These are phyloP conservation scores for Penstemon eatonii DNA, from an alignment of 257 asterid genomes.

Conservation along the genomic window DNA sequence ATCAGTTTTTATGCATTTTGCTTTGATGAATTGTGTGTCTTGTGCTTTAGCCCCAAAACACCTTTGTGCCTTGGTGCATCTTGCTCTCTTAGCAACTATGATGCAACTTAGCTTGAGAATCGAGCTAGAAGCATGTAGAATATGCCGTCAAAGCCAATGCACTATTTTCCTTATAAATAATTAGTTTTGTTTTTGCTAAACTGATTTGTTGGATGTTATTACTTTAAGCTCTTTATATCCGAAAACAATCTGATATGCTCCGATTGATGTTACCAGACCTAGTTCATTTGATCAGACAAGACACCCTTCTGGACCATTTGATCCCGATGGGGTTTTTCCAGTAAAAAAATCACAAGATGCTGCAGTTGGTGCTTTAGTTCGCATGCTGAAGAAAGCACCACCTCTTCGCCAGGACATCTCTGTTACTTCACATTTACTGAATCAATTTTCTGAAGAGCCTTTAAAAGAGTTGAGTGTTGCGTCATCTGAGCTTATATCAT, in stretches of 20 bases:
- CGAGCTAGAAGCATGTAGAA: not conserved
- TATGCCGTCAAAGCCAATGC: not conserved
- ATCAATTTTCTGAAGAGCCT: constrained; percentile 27
- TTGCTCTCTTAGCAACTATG: too few relatives aligned
- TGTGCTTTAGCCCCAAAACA: too few relatives aligned
- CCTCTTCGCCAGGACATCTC: constrained; percentile 55
- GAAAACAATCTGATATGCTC: constrained; percentile 26
- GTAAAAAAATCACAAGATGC: constrained; percentile 59
- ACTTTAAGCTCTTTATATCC: constrained; percentile 1
- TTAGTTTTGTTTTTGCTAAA: not conserved
- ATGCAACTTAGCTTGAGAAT: not conserved
- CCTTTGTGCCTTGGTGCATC: too few relatives aligned
- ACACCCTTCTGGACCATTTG: constrained; percentile 34
- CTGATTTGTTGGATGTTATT: constrained; percentile 3
- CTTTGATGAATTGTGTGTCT: too few relatives aligned
- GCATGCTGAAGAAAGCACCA: constrained; percentile 73
- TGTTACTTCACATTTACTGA: constrained; percentile 28
- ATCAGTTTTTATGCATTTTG: too few relatives aligned
- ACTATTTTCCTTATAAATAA: not conserved
- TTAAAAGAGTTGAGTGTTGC: constrained; percentile 28
- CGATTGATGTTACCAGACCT: constrained; percentile 38
- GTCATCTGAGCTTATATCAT: constrained; percentile 39
- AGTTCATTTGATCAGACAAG: constrained; percentile 49
- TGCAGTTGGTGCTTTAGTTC: constrained; percentile 70
- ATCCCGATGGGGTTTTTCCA: constrained; percentile 33